phyloP scores from a whole-genome alignment of 1,139 yeast genomes.

The Candida sojae region DNA sequence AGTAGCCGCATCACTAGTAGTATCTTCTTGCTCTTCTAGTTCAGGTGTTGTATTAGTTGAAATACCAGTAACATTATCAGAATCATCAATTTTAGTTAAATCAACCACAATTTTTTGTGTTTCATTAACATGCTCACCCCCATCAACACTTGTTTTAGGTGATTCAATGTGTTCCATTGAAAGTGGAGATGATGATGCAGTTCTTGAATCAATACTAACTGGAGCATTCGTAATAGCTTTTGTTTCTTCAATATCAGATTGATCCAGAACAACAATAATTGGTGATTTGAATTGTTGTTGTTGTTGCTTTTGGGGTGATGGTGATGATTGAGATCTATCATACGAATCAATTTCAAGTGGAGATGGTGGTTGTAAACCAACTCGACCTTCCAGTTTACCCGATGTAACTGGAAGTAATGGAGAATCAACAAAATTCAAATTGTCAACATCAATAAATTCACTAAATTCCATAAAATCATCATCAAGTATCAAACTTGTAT shows the following conservation, averaged over 20 bases:
- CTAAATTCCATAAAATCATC: conserved; percentile 59
- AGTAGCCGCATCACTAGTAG: not conserved
- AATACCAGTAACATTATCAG: not conserved
- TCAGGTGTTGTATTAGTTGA: not conserved
- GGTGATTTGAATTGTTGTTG: not conserved
- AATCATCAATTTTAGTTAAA: not conserved
- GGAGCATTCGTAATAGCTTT: conserved; percentile 9
- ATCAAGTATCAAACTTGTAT: conserved; percentile 15
- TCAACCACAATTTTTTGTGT: not conserved
- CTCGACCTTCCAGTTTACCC: not conserved
- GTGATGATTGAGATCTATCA: not conserved
- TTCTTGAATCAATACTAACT: conserved; percentile 13
- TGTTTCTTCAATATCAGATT: conserved; percentile 1
- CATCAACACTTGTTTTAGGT: conserved; percentile 16
- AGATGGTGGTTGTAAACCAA: not conserved
- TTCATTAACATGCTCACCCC: conserved; percentile 8
- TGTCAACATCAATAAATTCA: conserved; percentile 63
- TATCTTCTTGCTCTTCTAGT: not conserved
- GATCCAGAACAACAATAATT: conserved; percentile 3
- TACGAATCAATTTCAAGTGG: not conserved
- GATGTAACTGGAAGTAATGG: conserved; percentile 13
- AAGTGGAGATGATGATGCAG: conserved; percentile 16
- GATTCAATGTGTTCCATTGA: conserved; percentile 10
- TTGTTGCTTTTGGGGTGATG: not conserved
- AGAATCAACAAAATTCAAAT: conserved; percentile 32